Evolutionary conservation across 805 yeast species (phyloP), one percentile per base, ranked within the genome.

Genomic region (Babjeviella inositovora): DNA sequence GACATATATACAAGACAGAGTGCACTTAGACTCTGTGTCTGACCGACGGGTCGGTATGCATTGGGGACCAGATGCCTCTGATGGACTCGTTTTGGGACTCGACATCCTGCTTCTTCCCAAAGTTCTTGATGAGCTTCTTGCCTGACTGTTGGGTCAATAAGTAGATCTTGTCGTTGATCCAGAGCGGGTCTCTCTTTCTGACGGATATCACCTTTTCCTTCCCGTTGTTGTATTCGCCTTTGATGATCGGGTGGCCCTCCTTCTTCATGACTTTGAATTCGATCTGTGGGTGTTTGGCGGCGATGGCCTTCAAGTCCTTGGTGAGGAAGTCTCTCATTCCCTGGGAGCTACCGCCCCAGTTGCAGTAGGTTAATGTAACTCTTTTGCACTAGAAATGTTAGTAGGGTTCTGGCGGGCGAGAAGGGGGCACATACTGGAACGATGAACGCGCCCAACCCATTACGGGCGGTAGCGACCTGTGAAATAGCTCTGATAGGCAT

Each of bases 31-130:
- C 46, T 37, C 51, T 57, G 44, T 53, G 56, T 41, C 74, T 57
- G 29, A 43, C 53, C 18, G 47, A 43, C 31, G 65, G 59, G 26
- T 61, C 67, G 23, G 65, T 74, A 42, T 85, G 95, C 57, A 87
- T 60, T 28, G 98, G 98, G 21, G 96, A 84, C 98, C 98, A 90
- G 23, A 90, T 62, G 40, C 98, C 98, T 61, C 98, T 76, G 10
- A 87, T 84, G 27, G 92, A 71, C 25, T 63, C 66, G 44, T 87
- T 90, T 31, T 63, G 50, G 19, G 93, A 74, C 47, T 70, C 65
- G 17, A 90, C 97, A 28, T 81, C 75, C 41, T 79, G 71, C 35
- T 57, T 69, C 46, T 76, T 76, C 36, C 62, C 53, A 38, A 64
- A 60, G 7, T 43, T 39, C 38, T 70, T 71, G 33, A 53, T 47